Conservation (phyloP, 2,329 filamentous ascomycete species). For the Leptosphaerulina australis region DNA sequence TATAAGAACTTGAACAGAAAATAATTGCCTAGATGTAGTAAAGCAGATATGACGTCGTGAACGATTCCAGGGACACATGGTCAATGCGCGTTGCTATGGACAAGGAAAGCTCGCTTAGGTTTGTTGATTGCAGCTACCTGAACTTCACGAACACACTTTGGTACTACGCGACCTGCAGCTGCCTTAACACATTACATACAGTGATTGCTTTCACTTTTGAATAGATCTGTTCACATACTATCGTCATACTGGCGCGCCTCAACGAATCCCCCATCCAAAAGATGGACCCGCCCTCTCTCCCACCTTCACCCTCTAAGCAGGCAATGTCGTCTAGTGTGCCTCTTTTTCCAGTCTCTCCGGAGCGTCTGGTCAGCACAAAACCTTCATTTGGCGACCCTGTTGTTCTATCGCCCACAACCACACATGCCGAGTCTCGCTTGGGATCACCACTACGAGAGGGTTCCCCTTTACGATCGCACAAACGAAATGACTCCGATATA, state of each 20-base stretch:
- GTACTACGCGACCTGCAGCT: constrained; percentile 17
- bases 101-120: constrained; percentile 29
- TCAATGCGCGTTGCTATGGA: constrained; percentile 36
- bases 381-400: constrained; percentile 38
- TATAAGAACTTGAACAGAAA: too few species aligned
- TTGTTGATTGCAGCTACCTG: constrained; percentile 34
- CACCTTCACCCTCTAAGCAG: constrained; percentile 55
- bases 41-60: constrained; percentile 15
- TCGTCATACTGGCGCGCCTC: constrained; percentile 48
- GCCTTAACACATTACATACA: constrained; percentile 15
- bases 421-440: constrained; percentile 19
- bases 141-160: constrained; percentile 18
- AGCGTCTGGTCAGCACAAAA: constrained; percentile 62
- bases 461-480: constrained; percentile 34
- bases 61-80: constrained; percentile 14
- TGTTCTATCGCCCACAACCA: constrained; percentile 33
- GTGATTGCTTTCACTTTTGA: constrained; percentile 9
- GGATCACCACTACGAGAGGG: constrained; percentile 50
- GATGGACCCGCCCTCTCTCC: constrained; percentile 42
- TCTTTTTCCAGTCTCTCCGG: constrained; percentile 66
- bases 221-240: constrained; percentile 15
- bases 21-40: too few species aligned
- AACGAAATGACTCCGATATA: constrained; percentile 47
- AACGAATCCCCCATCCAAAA: constrained; percentile 42
- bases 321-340: constrained; percentile 63